Evolutionary conservation across 2,329 filamentous ascomycete genomes (phyloP).

Genomic region (Aspergillus piperis): DNA sequence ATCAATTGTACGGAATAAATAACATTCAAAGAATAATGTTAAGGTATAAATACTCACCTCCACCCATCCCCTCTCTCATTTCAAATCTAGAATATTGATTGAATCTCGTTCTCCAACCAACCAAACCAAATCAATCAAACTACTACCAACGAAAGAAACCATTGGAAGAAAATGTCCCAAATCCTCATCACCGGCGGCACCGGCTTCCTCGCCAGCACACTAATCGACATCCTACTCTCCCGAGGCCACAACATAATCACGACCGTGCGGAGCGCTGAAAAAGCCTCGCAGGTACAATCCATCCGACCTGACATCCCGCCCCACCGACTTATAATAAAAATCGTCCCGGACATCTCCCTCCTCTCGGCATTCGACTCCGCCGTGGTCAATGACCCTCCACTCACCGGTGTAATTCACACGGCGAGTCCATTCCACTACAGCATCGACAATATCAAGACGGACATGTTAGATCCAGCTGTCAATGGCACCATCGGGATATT

Average conservation of each 20-base stretch:
- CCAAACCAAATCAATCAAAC: not conserved
- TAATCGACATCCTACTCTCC: constrained; percentile 49
- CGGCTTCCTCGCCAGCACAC: constrained; percentile 63
- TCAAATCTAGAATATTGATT: too few species aligned
- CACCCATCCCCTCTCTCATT: too few species aligned
- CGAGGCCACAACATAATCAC: constrained; percentile 59
- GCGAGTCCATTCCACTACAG: constrained; percentile 71
- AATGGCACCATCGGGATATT: constrained; percentile 62
- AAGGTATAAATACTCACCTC: too few species aligned
- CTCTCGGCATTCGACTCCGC: constrained; percentile 62
- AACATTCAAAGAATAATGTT: too few species aligned
- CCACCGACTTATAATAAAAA: constrained; percentile 57
- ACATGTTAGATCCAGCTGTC: constrained; percentile 47
- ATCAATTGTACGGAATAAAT: too few species aligned
- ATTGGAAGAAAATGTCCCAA: not conserved
- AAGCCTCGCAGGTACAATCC: constrained; percentile 58
- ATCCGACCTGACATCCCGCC: constrained; percentile 50
- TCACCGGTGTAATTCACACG: constrained; percentile 71
- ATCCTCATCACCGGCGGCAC: constrained; percentile 46
- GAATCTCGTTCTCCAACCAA: not conserved
- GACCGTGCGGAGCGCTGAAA: constrained; percentile 59
- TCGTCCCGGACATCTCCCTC: constrained; percentile 70
- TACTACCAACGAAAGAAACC: not conserved
- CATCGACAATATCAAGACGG: constrained; percentile 42
- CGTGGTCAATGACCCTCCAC: constrained; percentile 59